Evolutionary conservation across 192 early-diverging fungal species (phyloP).

Genomic region (Entomortierella lignicola): DNA sequence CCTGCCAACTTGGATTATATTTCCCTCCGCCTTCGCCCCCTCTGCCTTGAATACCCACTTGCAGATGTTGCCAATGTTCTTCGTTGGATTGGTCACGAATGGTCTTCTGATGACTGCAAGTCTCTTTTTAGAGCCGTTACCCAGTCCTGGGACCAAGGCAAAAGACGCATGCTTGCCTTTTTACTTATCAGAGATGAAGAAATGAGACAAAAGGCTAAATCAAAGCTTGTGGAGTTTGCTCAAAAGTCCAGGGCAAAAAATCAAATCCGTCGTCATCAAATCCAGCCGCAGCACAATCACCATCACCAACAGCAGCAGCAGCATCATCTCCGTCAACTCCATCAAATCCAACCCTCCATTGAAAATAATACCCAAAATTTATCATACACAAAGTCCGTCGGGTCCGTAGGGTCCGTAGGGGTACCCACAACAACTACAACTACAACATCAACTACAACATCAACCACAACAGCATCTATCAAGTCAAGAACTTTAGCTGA

Average conservation of each 20-base stretch:
- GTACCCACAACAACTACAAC: background rate
- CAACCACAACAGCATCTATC: background rate
- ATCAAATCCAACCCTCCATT: slow-evolving; percentile 17
- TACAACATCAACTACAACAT: background rate
- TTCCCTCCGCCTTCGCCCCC: slow-evolving; percentile 45
- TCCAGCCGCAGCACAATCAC: slow-evolving; percentile 18
- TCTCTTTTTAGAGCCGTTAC: slow-evolving; percentile 50
- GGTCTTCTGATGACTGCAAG: slow-evolving; percentile 47
- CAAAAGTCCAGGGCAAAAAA: slow-evolving; percentile 28
- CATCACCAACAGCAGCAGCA: slow-evolving; percentile 21
- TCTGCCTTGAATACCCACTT: slow-evolving; percentile 52
- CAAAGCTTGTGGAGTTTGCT: slow-evolving; percentile 45
- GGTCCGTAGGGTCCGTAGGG: background rate
- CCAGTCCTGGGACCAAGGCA: slow-evolving; percentile 46
- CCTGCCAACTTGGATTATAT: slow-evolving; percentile 53
- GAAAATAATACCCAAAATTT: background rate
- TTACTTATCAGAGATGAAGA: slow-evolving; percentile 51
- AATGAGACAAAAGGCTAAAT: slow-evolving; percentile 52
- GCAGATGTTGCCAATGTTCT: slow-evolving; percentile 48
- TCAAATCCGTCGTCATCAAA: slow-evolving; percentile 7
- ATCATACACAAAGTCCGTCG: background rate
- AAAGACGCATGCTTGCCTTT: slow-evolving; percentile 45
- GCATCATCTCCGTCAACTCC: slow-evolving; percentile 17
- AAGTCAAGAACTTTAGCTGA: slow-evolving; percentile 19
- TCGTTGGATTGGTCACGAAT: slow-evolving; percentile 54